Evolutionary conservation across 164 flowering plant genomes (phyloP).

Genomic region (Houttuynia cordata): DNA sequence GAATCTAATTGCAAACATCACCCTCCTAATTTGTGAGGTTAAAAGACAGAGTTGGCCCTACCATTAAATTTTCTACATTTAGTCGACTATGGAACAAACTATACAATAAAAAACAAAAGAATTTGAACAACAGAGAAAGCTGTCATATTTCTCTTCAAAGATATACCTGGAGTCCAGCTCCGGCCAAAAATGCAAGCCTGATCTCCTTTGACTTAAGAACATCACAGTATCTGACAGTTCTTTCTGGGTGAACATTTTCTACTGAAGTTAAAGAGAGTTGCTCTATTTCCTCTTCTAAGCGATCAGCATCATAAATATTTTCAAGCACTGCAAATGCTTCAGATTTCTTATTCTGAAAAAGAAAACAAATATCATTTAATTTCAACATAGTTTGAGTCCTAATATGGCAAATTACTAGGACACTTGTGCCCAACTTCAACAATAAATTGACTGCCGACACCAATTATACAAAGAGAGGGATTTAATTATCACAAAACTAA

Average conservation of each 20-base stretch:
- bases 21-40: neutral
- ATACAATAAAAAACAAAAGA: slow-evolving; percentile 12
- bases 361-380: too few species aligned
- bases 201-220: slow-evolving; percentile 68
- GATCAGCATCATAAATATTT: slow-evolving; percentile 65
- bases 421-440: neutral
- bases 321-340: slow-evolving; percentile 65
- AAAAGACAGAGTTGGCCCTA: neutral
- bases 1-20: slow-evolving; percentile 14
- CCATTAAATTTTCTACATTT: neutral
- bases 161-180: slow-evolving; percentile 94
- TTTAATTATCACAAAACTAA: too few species aligned
- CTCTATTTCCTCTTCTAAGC: slow-evolving; percentile 72
- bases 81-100: neutral
- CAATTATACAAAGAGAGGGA: slow-evolving; percentile 7
- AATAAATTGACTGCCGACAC: too few species aligned
- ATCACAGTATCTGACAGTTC: slow-evolving; percentile 40
- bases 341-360: slow-evolving; percentile 41
- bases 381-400: neutral
- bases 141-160: neutral
- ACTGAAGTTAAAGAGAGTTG: slow-evolving; percentile 52
- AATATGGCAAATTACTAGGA: neutral
- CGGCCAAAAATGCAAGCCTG: slow-evolving; percentile 85
- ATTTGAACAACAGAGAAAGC: neutral
- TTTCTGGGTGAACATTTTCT: slow-evolving; percentile 39